Percentiles rank a stretch among this genome's conserved stretches.
phyloP scores from a whole-genome alignment of 148 eudicot genomes.

The Fallopia convolvulus region DNA sequence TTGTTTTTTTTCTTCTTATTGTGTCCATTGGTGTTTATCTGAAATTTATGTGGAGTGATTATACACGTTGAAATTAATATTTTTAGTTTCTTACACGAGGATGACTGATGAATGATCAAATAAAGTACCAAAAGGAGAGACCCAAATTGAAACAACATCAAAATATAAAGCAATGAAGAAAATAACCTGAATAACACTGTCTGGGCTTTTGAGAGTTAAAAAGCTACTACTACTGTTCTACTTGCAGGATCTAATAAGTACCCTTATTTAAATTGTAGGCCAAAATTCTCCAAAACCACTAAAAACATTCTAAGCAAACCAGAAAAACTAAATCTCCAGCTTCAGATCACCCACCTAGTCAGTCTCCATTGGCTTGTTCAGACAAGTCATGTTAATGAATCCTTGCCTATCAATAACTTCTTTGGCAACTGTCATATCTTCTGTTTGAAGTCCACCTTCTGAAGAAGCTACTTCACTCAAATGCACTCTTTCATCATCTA shows the following conservation, averaged over 20 bases:
- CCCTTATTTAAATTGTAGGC: neutral
- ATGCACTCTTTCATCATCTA: constrained; percentile 1
- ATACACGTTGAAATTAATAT: too few relatives aligned
- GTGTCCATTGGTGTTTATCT: too few relatives aligned
- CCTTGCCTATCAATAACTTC: neutral
- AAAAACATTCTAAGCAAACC: neutral
- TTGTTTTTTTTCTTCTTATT: too few relatives aligned
- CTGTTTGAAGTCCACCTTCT: neutral
- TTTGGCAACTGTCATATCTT: neutral
- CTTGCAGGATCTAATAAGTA: neutral
- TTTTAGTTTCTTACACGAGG: too few relatives aligned
- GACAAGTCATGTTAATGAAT: neutral
- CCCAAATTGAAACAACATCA: neutral
- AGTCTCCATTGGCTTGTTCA: neutral
- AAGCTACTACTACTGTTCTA: neutral
- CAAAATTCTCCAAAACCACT: neutral
- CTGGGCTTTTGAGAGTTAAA: neutral
- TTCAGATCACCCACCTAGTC: neutral
- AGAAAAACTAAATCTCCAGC: neutral
- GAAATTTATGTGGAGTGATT: too few relatives aligned
- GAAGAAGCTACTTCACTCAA: neutral
- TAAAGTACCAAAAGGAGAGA: neutral
- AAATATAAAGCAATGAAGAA: neutral
- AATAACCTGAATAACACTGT: neutral
- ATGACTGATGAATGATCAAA: too few relatives aligned